Conservation (phyloP, 2,329 filamentous ascomycete genomes). For the Colletotrichum caudatum region DNA sequence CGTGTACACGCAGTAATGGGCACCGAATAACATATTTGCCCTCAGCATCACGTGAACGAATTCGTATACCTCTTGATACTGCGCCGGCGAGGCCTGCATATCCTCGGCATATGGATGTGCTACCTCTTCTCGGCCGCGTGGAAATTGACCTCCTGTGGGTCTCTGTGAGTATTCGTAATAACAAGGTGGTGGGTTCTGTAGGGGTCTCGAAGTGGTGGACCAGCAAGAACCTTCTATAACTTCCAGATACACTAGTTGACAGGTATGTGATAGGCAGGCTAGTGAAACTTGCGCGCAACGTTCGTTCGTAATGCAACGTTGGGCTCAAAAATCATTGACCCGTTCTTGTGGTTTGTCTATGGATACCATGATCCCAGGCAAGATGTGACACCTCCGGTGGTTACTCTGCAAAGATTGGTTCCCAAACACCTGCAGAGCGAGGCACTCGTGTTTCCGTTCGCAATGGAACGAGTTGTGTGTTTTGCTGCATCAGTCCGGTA, state of each 20-base stretch:
- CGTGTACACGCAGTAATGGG: slow-evolving; percentile 52
- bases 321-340: not conserved
- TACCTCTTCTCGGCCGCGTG: not conserved
- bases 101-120: not conserved
- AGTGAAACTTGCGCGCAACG: not conserved
- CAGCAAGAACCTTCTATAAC: not conserved
- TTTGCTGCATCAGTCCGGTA: not conserved
- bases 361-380: slow-evolving; percentile 34
- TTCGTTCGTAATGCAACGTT: not conserved
- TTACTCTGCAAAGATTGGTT: not conserved
- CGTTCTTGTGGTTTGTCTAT: not conserved
- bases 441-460: not conserved
- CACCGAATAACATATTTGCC: slow-evolving; percentile 62
- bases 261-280: not conserved
- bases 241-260: not conserved
- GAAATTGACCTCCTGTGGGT: not conserved
- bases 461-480: not conserved
- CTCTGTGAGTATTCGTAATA: not conserved
- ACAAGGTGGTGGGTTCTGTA: not conserved
- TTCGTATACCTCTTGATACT: slow-evolving; percentile 54
- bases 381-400: slow-evolving; percentile 19
- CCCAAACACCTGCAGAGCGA: not conserved
- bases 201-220: not conserved
- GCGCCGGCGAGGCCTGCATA: not conserved
- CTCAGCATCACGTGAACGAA: slow-evolving; percentile 58